These are phyloP conservation scores for Trichoderma sp. DNA, from an alignment of 2,329 filamentous ascomycete genomes.

Conservation along the genomic window DNA sequence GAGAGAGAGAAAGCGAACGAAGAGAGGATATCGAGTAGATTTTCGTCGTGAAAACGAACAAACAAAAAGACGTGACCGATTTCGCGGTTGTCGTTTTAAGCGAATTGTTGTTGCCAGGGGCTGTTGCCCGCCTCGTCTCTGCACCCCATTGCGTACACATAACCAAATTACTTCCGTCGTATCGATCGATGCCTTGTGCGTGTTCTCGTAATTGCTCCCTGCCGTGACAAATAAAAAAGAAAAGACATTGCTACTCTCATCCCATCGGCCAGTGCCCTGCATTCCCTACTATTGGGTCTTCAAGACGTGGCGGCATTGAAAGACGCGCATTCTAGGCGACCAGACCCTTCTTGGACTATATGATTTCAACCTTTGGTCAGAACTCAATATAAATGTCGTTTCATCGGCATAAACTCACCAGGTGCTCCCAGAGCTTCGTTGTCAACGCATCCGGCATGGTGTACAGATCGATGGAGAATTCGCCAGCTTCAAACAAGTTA, in stretches of 20 bases:
- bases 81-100: not conserved
- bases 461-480: conserved; percentile 97
- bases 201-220: conserved; percentile 6
- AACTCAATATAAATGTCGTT: not conserved
- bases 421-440: conserved; percentile 93
- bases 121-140: not conserved
- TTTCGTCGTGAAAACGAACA: not conserved
- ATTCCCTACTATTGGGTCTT: not conserved
- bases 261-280: not conserved
- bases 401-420: conserved; percentile 42
- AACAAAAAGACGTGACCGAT: not conserved
- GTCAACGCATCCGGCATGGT: conserved; percentile 88
- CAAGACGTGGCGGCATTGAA: not conserved
- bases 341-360: conserved; percentile 43
- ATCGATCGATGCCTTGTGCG: not conserved
- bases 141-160: not conserved
- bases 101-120: not conserved
- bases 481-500: conserved; percentile 63
- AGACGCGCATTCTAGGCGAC: conserved; percentile 31
- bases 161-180: conserved; percentile 4
- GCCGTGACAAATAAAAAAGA: conserved; percentile 1
- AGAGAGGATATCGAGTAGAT: not conserved
- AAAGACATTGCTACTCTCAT: not conserved
- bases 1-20: not conserved
- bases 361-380: not conserved